These are phyloP conservation scores for Leishmania braziliensis DNA, from an alignment of 208 protist species.

Conservation along the genomic window DNA sequence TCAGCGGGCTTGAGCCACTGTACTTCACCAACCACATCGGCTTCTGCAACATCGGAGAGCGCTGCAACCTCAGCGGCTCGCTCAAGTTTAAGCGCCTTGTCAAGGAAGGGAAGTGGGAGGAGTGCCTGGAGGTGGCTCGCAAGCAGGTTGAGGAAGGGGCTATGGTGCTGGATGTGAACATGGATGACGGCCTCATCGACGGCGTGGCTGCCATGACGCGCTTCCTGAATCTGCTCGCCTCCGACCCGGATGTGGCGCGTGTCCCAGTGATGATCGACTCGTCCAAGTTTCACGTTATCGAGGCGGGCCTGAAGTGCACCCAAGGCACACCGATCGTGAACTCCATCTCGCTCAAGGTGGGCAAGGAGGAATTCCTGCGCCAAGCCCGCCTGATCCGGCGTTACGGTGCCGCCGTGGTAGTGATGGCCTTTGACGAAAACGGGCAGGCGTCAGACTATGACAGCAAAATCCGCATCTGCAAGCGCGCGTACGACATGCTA, in stretches of 20 bases:
- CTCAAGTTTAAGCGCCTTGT: slow-evolving; percentile 95
- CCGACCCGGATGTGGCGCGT: slow-evolving; percentile 93
- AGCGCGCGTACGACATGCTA: slow-evolving; percentile 93
- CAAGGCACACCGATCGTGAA: slow-evolving; percentile 98
- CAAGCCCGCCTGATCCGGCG: slow-evolving; percentile 89
- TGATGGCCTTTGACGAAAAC: slow-evolving; percentile 97
- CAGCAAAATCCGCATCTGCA: slow-evolving; percentile 94
- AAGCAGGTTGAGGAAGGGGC: slow-evolving; percentile 95
- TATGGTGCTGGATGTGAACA: slow-evolving; percentile 97
- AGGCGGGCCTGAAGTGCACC: slow-evolving; percentile 92
- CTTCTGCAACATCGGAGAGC: slow-evolving; percentile 97
- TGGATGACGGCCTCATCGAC: slow-evolving; percentile 97
- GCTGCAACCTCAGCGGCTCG: slow-evolving; percentile 97
- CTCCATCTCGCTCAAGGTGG: slow-evolving; percentile 96
- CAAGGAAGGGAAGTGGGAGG: slow-evolving; percentile 89
- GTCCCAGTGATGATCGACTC: slow-evolving; percentile 98
- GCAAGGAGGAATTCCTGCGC: slow-evolving; percentile 94
- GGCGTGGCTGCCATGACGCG: slow-evolving; percentile 87
- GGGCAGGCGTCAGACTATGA: slow-evolving; percentile 92
- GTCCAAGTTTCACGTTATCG: slow-evolving; percentile 95
- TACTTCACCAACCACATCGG: slow-evolving; percentile 73
- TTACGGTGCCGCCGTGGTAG: slow-evolving; percentile 92
- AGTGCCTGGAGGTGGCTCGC: slow-evolving; percentile 60
- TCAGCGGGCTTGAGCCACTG: slow-evolving; percentile 92
- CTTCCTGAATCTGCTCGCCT: slow-evolving; percentile 93